Evolutionary conservation across 805 yeast species (phyloP).

Genomic region (Grigorovia humatica): DNA sequence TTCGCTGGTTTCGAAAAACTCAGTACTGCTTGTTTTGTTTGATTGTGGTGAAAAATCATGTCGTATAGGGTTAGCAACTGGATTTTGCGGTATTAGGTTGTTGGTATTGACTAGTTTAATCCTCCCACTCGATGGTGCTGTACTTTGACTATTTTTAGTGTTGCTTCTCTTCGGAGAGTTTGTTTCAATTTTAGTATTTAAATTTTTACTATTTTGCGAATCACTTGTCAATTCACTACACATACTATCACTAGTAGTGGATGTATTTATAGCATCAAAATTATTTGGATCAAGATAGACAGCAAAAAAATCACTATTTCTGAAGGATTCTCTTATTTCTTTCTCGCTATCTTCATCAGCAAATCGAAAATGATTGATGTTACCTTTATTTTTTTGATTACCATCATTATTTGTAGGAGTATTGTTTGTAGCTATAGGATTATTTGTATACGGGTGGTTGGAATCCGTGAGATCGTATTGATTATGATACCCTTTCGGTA

Average conservation of each 20-base stretch:
- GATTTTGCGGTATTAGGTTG: neutral
- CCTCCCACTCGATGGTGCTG: neutral
- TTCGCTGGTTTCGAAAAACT: slow-evolving; percentile 1
- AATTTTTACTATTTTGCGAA: neutral
- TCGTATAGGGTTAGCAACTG: neutral
- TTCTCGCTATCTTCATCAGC: neutral
- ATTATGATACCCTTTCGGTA: too few species aligned
- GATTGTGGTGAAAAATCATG: neutral
- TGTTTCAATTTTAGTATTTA: neutral
- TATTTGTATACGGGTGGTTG: too few species aligned
- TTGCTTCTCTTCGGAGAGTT: neutral
- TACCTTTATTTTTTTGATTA: neutral
- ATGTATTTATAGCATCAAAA: neutral
- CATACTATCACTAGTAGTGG: neutral
- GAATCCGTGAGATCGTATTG: too few species aligned
- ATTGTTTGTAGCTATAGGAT: neutral
- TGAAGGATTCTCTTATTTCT: neutral
- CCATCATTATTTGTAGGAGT: neutral
- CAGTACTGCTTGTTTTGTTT: slow-evolving; percentile 1
- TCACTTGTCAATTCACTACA: neutral
- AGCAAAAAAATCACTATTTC: slow-evolving; percentile 1
- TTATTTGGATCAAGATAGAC: slow-evolving; percentile 2
- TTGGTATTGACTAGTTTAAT: neutral
- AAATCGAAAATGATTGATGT: neutral
- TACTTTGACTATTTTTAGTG: neutral